Evolutionary conservation across 1,284 basidiomycete genomes (phyloP), one percentile per base, ranked within the genome.

Genomic region (Sanguinoderma infundibulare): DNA sequence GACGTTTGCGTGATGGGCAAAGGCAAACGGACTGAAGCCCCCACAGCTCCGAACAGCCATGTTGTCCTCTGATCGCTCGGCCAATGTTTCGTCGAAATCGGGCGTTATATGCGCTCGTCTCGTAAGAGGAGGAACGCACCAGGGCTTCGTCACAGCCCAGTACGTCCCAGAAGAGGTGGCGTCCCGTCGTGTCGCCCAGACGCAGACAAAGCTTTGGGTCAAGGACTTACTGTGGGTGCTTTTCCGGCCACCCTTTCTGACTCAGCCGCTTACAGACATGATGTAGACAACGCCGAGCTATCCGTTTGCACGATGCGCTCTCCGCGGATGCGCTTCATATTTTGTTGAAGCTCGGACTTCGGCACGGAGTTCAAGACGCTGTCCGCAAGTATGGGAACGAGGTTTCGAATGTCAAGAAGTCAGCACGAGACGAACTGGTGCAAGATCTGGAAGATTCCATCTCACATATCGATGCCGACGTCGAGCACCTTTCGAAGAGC

Each of bases 61-160:
- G n/a, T n/a, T n/a, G n/a, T 34, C 24, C 17, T 24, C 46, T 30
- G 46, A 8, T 49, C 28, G 17, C 17, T 4, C 32, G 3, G 14
- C 34, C 32, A 4, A n/a, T 5, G 7, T 34, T 34, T 34, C 49
- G 8, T 9, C 12, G 15, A n/a, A n/a, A n/a, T n/a, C 39, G 5
- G 39, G 30, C n/a, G 10, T 8, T 2, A 20, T 66, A 10, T 42
- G 40, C 14, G 50, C 64, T 3, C 35, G 55, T 5, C 52, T 66
- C 14, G 51, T 57, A 2, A n/a, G 39, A 15, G 64, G 64, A 1
- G 64, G 61, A 28, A 35, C 24, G 26, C 24, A 8, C 14, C 64
- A 66, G 44, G 64, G 56, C 1, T 12, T 66, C 7, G 22, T 66
- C 5, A 44, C 53, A 5, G 50, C 42, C 5, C 30, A 36, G 24